Evolutionary conservation across 371 early-diverging fungal genomes (phyloP).

Genomic region (Apophysomyces ossiformis): DNA sequence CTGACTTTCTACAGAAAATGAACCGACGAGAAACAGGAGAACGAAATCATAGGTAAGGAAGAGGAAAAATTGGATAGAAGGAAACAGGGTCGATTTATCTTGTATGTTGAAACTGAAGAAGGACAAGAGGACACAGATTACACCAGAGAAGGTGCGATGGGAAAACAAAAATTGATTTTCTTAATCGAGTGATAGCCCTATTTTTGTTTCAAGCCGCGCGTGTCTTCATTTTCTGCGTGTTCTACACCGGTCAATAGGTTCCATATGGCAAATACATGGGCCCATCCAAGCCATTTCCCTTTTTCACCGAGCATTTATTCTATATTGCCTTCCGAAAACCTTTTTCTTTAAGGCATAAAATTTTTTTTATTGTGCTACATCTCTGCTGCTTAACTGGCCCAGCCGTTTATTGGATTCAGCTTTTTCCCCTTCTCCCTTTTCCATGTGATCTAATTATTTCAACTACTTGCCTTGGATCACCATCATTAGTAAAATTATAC

Average conservation of each 20-base stretch:
- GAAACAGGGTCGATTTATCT: no score
- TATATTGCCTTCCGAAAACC: no score
- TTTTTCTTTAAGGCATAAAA: no score
- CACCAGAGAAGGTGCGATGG: background rate
- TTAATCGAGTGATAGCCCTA: background rate
- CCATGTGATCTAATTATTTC: slow-evolving; percentile 6
- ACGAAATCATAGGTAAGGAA: no score
- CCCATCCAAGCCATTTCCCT: background rate
- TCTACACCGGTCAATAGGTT: background rate
- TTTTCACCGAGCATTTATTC: background rate
- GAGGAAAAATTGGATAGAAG: no score
- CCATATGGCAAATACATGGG: background rate
- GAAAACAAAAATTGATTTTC: background rate
- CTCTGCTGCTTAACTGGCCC: background rate
- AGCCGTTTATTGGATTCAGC: no score
- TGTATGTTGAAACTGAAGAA: no score
- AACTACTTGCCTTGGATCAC: background rate
- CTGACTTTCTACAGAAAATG: background rate
- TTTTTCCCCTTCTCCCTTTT: background rate
- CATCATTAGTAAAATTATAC: background rate
- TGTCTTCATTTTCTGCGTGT: slow-evolving; percentile 3
- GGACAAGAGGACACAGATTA: no score
- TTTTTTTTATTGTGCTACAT: background rate
- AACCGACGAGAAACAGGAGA: background rate
- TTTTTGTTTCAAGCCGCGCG: slow-evolving; percentile 8